Evolutionary conservation across 169 alveolate genomes (phyloP).

Genomic region (Fabrea salina): DNA sequence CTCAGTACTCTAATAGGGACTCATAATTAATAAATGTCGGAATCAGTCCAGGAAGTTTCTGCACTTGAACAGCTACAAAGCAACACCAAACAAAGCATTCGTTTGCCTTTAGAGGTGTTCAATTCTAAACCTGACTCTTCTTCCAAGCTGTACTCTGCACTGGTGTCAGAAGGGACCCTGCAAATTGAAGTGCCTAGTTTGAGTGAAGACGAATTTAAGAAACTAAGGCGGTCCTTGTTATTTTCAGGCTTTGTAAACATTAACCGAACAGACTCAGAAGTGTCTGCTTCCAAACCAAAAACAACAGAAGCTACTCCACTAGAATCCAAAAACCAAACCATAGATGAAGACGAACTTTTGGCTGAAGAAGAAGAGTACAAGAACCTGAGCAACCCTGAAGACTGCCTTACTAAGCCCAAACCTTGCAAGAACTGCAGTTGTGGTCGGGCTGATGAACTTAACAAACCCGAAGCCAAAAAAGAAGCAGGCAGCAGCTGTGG

Average conservation of each 20-base stretch:
- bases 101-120: too few species aligned
- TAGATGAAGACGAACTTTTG: conserved; percentile 53
- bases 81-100: too few species aligned
- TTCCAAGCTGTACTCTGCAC: too few species aligned
- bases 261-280: background rate
- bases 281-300: background rate
- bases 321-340: conserved; percentile 2
- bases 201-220: background rate
- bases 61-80: too few species aligned
- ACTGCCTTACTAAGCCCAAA: conserved; percentile 87
- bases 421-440: conserved; percentile 95
- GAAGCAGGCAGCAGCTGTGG: conserved; percentile 85
- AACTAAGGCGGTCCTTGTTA: background rate
- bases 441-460: conserved; percentile 85
- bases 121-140: too few species aligned
- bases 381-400: conserved; percentile 46
- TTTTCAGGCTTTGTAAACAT: background rate
- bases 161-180: background rate
- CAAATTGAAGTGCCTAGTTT: background rate
- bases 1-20: too few species aligned
- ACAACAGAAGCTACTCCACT: background rate
- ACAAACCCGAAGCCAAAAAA: conserved; percentile 39
- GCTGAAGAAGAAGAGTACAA: conserved; percentile 33
- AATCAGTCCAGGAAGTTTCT: too few species aligned
- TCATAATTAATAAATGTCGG: too few species aligned